A percentile compares a stretch with the other conserved stretches of the same genome.
These are phyloP conservation scores for Neofusicoccum laricinum DNA, from an alignment of 2,329 filamentous ascomycete species.

Conservation along the genomic window DNA sequence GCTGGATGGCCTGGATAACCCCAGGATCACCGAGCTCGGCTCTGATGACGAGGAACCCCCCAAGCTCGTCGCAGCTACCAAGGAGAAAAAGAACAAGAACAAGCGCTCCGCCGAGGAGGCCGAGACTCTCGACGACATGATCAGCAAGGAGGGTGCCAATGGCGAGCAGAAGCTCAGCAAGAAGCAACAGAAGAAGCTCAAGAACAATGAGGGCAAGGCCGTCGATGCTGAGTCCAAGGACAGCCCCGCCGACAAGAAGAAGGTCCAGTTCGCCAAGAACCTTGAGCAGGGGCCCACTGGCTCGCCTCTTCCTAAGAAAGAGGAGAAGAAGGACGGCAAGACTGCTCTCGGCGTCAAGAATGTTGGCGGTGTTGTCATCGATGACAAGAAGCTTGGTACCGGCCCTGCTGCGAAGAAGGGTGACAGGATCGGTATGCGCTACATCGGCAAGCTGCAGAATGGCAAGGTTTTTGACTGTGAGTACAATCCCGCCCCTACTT, in stretches of 20 bases:
- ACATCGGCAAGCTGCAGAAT: conserved; percentile 91
- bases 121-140: conserved; percentile 73
- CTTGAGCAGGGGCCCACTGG: conserved; percentile 90
- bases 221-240: conserved; percentile 48
- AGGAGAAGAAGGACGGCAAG: conserved; percentile 36
- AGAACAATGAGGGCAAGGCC: conserved; percentile 96
- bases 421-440: conserved; percentile 88
- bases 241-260: conserved; percentile 70
- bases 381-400: conserved; percentile 89
- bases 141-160: conserved; percentile 61
- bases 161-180: conserved; percentile 80
- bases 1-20: conserved; percentile 65
- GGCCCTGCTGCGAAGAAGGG: conserved; percentile 86
- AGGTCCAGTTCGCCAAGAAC: conserved; percentile 98
- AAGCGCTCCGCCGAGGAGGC: conserved; percentile 80
- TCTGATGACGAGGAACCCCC: conserved; percentile 69
- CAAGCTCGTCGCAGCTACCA: conserved; percentile 46
- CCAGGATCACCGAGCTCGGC: conserved; percentile 79
- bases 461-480: conserved; percentile 93
- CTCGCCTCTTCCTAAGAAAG: conserved; percentile 45
- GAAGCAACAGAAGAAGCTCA: conserved; percentile 96
- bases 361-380: conserved; percentile 84
- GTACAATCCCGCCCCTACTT: conserved; percentile 34
- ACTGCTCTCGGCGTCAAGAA: conserved; percentile 68
- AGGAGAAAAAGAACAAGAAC: conserved; percentile 75